A percentile compares a stretch with the other conserved stretches of the same genome.
Evolutionary conservation across 2,329 filamentous ascomycete species (phyloP).

Genomic region (Penicillium italicum): DNA sequence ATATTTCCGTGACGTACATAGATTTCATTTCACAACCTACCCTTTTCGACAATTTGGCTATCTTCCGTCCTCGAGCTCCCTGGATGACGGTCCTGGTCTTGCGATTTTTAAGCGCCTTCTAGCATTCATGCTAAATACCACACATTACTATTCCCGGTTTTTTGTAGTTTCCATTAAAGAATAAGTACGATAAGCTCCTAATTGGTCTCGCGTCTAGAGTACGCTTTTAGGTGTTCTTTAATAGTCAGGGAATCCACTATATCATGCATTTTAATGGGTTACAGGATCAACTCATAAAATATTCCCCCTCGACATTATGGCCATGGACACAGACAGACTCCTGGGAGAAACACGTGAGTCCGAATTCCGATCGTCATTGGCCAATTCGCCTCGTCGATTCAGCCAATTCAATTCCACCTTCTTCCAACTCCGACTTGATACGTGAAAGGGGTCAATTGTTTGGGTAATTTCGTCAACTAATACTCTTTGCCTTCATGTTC

Average conservation of each 20-base stretch:
- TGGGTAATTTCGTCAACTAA: neutral
- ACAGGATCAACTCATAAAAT: neutral
- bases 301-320: neutral
- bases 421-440: neutral
- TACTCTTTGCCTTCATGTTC: slow-evolving; percentile 11
- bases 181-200: neutral
- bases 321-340: neutral
- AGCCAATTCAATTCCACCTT: neutral
- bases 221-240: neutral
- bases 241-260: neutral
- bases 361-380: slow-evolving; percentile 1
- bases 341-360: slow-evolving; percentile 8
- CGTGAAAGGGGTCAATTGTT: neutral
- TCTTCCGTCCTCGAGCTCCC: neutral
- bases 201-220: neutral
- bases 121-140: neutral
- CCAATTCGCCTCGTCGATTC: neutral
- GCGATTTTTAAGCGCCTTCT: neutral
- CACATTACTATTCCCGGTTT: neutral
- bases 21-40: slow-evolving; percentile 8
- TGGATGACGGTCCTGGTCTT: neutral
- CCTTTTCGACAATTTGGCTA: neutral
- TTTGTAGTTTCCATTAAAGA: neutral
- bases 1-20: slow-evolving; percentile 14
- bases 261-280: too few relatives aligned